These are phyloP conservation scores for Tolypocladium ophioglossoides DNA, from an alignment of 2,329 filamentous ascomycete species.

Conservation along the genomic window DNA sequence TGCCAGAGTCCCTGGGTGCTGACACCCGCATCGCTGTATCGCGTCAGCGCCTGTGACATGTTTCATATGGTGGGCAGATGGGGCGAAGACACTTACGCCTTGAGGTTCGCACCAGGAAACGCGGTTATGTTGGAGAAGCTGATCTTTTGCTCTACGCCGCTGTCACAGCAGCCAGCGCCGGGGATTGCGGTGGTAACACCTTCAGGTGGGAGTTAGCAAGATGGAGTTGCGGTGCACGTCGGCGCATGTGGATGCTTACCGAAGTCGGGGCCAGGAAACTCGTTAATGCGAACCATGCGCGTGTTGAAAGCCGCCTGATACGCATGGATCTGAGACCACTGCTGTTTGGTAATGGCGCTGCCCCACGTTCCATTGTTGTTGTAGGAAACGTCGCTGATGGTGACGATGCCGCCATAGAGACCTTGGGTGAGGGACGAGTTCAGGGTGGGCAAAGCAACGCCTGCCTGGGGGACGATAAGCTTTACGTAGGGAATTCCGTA, in stretches of 20 bases:
- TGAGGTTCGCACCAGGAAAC: conserved; percentile 44
- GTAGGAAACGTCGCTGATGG: conserved; percentile 43
- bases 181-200: conserved; percentile 2
- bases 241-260: conserved; percentile 21
- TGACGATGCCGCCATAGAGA: conserved; percentile 49
- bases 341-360: conserved; percentile 42
- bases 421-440: conserved; percentile 36
- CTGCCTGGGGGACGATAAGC: conserved; percentile 41
- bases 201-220: neutral
- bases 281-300: conserved; percentile 49
- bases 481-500: conserved; percentile 51
- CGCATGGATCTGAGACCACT: conserved; percentile 44
- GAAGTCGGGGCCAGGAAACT: conserved; percentile 40
- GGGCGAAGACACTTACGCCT: conserved; percentile 19
- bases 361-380: conserved; percentile 35
- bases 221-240: neutral
- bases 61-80: neutral
- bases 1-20: conserved; percentile 45
- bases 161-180: conserved; percentile 32
- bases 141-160: conserved; percentile 38
- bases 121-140: conserved; percentile 41
- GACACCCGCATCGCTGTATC: conserved; percentile 27
- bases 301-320: conserved; percentile 49
- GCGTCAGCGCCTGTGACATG: neutral
- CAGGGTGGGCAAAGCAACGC: conserved; percentile 38